Evolutionary conservation across 306 rosid species (phyloP).

Genomic region (Acacia crassicarpa): DNA sequence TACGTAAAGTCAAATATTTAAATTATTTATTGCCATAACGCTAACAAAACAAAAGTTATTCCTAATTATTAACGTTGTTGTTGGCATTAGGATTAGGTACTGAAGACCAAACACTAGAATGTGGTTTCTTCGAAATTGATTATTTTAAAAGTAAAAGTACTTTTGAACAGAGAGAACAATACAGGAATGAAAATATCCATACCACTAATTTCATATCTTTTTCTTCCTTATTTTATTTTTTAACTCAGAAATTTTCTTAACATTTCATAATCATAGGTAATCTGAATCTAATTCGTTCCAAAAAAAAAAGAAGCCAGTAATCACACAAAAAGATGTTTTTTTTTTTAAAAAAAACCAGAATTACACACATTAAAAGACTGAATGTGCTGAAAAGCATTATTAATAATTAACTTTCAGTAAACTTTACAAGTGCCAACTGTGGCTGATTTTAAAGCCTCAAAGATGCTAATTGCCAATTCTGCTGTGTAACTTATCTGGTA

Average conservation of each 20-base stretch:
- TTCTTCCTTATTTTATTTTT: too few relatives aligned
- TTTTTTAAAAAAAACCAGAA: too few relatives aligned
- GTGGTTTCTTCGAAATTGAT: too few relatives aligned
- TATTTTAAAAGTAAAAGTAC: not conserved
- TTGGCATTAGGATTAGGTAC: slow-evolving; percentile 24
- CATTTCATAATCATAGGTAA: too few relatives aligned
- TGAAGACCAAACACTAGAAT: not conserved
- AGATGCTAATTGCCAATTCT: not conserved
- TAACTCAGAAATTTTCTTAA: too few relatives aligned
- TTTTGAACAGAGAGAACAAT: too few relatives aligned
- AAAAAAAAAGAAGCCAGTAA: too few relatives aligned
- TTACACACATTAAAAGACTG: not conserved
- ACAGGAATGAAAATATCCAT: not conserved
- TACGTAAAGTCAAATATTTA: not conserved
- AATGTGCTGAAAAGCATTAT: not conserved
- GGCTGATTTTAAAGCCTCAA: not conserved
- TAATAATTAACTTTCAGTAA: too few relatives aligned
- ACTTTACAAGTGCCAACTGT: not conserved
- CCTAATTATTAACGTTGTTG: slow-evolving; percentile 16
- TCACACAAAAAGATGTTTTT: too few relatives aligned
- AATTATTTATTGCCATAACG: not conserved
- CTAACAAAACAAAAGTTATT: not conserved
- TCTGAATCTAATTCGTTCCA: too few relatives aligned
- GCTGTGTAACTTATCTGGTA: too few relatives aligned
- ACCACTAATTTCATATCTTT: not conserved